Evolutionary conservation across 2,329 filamentous ascomycete genomes (phyloP).

Genomic region (Aspergillus pseudoviridinutans): DNA sequence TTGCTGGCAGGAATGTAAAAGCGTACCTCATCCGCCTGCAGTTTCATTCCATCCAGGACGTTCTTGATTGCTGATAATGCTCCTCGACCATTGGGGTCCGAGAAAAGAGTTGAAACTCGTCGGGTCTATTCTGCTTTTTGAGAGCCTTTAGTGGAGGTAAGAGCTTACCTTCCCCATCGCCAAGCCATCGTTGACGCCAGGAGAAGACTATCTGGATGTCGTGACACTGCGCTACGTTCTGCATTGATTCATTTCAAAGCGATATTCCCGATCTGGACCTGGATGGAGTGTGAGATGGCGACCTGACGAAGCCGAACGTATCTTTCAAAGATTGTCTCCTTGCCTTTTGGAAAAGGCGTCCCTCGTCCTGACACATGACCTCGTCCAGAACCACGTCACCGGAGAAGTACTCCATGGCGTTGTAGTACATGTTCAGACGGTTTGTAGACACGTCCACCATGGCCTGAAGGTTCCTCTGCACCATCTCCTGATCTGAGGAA

Average conservation of each 20-base stretch:
- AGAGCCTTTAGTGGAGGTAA: not conserved
- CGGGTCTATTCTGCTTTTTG: not conserved
- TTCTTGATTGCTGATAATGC: not conserved
- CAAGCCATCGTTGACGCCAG: not conserved
- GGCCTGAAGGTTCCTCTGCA: slow-evolving; percentile 8
- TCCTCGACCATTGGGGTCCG: not conserved
- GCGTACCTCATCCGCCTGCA: not conserved
- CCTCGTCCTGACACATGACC: slow-evolving; percentile 1
- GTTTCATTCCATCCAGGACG: not conserved
- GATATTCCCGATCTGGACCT: not conserved
- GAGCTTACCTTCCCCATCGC: not conserved
- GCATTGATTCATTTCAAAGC: not conserved
- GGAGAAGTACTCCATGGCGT: not conserved
- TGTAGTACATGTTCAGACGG: slow-evolving; percentile 6
- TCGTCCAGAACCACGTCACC: slow-evolving; percentile 6
- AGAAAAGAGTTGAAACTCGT: not conserved
- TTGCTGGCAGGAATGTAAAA: not conserved
- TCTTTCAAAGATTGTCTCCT: not conserved
- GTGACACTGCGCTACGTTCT: not conserved
- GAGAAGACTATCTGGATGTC: not conserved
- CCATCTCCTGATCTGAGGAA: slow-evolving; percentile 10
- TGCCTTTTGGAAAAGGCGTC: not conserved
- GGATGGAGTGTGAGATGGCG: not conserved
- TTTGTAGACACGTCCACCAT: slow-evolving; percentile 3
- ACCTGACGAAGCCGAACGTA: not conserved